These are phyloP conservation scores for Xylaria arbuscula DNA, from an alignment of 2,329 filamentous ascomycete species.

Conservation along the genomic window DNA sequence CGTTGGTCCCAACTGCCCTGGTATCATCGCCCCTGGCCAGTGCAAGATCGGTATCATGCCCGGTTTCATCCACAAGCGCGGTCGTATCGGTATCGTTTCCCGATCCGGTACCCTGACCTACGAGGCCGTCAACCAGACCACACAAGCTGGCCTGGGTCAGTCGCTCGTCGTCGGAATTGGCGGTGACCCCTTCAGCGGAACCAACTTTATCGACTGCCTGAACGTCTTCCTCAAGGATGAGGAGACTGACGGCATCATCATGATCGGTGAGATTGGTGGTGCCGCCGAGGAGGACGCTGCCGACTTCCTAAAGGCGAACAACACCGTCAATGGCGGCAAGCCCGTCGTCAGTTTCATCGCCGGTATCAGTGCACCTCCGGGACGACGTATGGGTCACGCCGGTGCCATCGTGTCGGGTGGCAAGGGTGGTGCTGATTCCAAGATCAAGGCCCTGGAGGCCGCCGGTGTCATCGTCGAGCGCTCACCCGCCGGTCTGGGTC, in stretches of 20 bases:
- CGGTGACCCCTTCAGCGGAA: conserved; percentile 97
- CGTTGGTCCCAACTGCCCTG: conserved; percentile 97
- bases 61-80: conserved; percentile 99
- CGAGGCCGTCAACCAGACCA: conserved; percentile 99
- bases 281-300: conserved; percentile 98
- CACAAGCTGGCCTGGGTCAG: conserved; percentile 94
- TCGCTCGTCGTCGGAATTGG: conserved; percentile 98
- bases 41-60: conserved; percentile 99
- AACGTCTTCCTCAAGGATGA: conserved; percentile 95
- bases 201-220: conserved; percentile 99
- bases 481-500: conserved; percentile 90
- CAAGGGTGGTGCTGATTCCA: conserved; percentile 97
- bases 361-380: conserved; percentile 95
- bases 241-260: conserved; percentile 99
- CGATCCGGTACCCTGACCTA: conserved; percentile 98
- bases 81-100: conserved; percentile 97
- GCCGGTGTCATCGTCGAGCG: conserved; percentile 97
- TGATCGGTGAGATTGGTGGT: conserved; percentile 99
- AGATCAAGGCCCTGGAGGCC: conserved; percentile 93
- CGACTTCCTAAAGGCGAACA: conserved; percentile 92
- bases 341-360: conserved; percentile 98
- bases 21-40: conserved; percentile 93
- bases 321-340: conserved; percentile 86
- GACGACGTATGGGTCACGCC: conserved; percentile 97
- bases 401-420: conserved; percentile 97